These are phyloP conservation scores for Anthracocystis panici-leucophaei DNA, from an alignment of 1,284 basidiomycete species.

Conservation along the genomic window DNA sequence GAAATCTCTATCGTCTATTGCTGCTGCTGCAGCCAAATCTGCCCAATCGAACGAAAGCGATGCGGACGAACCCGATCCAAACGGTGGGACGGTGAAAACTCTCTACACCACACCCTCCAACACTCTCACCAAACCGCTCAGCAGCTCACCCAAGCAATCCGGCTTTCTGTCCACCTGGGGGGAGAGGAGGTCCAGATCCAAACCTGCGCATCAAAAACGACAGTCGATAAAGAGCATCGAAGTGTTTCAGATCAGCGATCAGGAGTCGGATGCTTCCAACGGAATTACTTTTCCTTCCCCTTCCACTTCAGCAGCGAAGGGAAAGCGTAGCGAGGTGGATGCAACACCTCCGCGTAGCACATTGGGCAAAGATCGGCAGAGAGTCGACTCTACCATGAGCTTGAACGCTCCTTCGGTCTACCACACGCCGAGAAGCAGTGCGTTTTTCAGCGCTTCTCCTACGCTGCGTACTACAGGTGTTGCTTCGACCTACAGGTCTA, in stretches of 20 bases:
- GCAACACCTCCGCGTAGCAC: constrained; percentile 5
- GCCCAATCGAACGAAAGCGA: constrained; percentile 7
- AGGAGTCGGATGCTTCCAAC: constrained; percentile 7
- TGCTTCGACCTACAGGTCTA: neutral
- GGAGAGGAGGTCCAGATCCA: constrained; percentile 17
- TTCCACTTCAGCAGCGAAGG: neutral
- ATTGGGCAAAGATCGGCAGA: constrained; percentile 13
- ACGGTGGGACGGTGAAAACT: constrained; percentile 36
- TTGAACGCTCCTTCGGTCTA: constrained; percentile 49
- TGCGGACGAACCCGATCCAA: constrained; percentile 10
- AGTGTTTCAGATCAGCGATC: constrained; percentile 39
- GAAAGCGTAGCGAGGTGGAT: neutral
- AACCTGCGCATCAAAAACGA: constrained; percentile 30
- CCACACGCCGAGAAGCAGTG: constrained; percentile 58
- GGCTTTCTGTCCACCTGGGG: constrained; percentile 34
- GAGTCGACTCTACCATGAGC: constrained; percentile 43
- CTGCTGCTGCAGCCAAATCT: constrained; percentile 11
- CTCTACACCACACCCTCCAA: constrained; percentile 32
- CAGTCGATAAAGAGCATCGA: constrained; percentile 51
- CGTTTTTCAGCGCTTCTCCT: constrained; percentile 45
- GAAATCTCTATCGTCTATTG: constrained; percentile 27
- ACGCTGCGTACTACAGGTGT: constrained; percentile 21
- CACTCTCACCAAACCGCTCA: constrained; percentile 21
- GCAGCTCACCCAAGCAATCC: constrained; percentile 15
- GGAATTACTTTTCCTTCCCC: constrained; percentile 11